These are phyloP conservation scores for Eimeria sp. DNA, from an alignment of 169 alveolate genomes.

Conservation along the genomic window DNA sequence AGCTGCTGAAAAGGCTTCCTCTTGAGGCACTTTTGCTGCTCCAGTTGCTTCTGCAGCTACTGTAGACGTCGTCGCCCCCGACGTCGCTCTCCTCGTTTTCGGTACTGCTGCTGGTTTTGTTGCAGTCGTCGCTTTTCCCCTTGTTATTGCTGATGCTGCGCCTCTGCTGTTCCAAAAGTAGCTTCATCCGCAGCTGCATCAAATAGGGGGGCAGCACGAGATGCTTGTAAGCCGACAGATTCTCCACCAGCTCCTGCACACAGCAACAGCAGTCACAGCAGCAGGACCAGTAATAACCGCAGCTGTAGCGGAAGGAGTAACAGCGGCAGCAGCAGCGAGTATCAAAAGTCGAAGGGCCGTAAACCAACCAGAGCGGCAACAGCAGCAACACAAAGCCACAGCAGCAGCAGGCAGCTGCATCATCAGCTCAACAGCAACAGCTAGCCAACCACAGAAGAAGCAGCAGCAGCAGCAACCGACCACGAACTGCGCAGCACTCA, in stretches of 20 bases:
- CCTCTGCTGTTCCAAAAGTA: no score
- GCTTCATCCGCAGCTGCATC: no score
- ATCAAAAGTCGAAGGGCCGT: background rate
- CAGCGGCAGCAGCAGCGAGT: no score
- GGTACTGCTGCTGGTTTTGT: background rate
- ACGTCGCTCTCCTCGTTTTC: no score
- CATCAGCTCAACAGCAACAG: background rate
- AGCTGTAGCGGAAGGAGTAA: no score
- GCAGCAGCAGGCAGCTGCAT: background rate
- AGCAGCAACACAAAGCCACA: background rate
- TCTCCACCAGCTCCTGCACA: background rate
- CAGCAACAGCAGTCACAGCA: no score
- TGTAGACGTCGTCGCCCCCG: background rate
- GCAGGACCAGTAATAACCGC: no score
- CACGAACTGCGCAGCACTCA: background rate
- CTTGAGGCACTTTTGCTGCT: background rate
- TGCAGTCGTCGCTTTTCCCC: background rate
- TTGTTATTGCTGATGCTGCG: background rate
- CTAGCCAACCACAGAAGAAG: background rate
- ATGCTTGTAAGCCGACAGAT: background rate
- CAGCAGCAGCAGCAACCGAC: constrained; percentile 33
- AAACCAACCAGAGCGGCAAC: background rate
- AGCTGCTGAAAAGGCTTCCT: background rate
- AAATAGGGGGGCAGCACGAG: background rate
- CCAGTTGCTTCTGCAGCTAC: constrained; percentile 5